phyloP scores from a whole-genome alignment of 495 filamentous ascomycete species.

The Hypomontagnella submonticulosa region DNA sequence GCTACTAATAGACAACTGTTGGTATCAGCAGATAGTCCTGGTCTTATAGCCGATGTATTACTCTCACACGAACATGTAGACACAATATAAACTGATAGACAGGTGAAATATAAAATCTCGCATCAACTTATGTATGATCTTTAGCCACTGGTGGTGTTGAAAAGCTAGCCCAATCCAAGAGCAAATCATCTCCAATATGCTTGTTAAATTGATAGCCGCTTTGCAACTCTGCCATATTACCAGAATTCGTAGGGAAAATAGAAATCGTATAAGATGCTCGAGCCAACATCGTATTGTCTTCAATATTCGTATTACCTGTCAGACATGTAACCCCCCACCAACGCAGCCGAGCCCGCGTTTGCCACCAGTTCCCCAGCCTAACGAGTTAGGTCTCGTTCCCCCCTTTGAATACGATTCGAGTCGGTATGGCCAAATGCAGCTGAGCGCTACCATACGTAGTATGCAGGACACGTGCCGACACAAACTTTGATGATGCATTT shows the following conservation, averaged over 20 bases:
- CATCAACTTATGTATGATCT: constrained; percentile 16
- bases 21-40: too few species aligned
- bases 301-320: constrained; percentile 20
- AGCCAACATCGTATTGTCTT: constrained; percentile 27
- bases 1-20: too few species aligned
- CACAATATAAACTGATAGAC: background rate
- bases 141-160: background rate
- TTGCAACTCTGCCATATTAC: too few species aligned
- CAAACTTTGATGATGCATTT: constrained; percentile 28
- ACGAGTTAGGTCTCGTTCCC: background rate
- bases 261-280: constrained; percentile 10
- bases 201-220: too few species aligned
- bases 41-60: background rate
- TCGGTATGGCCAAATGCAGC: constrained; percentile 15
- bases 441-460: constrained; percentile 16
- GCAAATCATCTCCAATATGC: too few species aligned
- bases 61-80: background rate
- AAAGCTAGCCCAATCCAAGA: too few species aligned
- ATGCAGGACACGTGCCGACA: constrained; percentile 34
- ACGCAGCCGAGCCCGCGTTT: constrained; percentile 29
- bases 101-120: background rate
- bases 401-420: constrained; percentile 32
- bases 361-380: constrained; percentile 5
- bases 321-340: constrained; percentile 31
- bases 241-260: background rate